Conservation (phyloP, 2,329 filamentous ascomycete species). For the Aquanectria penicillioides region DNA sequence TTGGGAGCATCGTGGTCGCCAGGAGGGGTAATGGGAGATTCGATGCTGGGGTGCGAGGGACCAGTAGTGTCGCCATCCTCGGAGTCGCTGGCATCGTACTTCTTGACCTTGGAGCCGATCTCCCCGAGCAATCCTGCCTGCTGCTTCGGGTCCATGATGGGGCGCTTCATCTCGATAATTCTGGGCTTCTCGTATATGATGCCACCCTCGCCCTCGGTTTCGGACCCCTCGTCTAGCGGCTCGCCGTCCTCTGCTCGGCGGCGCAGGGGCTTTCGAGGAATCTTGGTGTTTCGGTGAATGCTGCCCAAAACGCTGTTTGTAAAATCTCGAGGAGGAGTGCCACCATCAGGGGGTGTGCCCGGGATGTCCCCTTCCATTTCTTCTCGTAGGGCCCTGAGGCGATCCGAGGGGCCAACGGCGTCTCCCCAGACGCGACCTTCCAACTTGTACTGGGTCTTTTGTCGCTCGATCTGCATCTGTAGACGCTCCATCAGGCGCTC, state of each 20-base stretch:
- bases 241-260: slow-evolving; percentile 50
- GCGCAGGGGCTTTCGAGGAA: slow-evolving; percentile 64
- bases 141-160: slow-evolving; percentile 71
- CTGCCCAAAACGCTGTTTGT: slow-evolving; percentile 79
- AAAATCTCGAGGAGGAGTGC: slow-evolving; percentile 69
- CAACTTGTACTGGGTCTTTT: slow-evolving; percentile 97
- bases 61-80: slow-evolving; percentile 78
- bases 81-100: slow-evolving; percentile 77
- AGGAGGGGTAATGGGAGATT: slow-evolving; percentile 75
- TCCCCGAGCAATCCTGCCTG: slow-evolving; percentile 74
- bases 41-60: slow-evolving; percentile 78
- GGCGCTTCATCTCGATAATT: slow-evolving; percentile 81
- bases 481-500: slow-evolving; percentile 92
- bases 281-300: slow-evolving; percentile 70
- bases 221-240: slow-evolving; percentile 61
- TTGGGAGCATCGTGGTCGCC: slow-evolving; percentile 69
- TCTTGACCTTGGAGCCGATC: slow-evolving; percentile 80
- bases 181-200: slow-evolving; percentile 79
- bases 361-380: slow-evolving; percentile 80
- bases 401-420: slow-evolving; percentile 84
- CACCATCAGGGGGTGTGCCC: slow-evolving; percentile 59
- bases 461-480: slow-evolving; percentile 93
- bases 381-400: slow-evolving; percentile 89
- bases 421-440: slow-evolving; percentile 93
- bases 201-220: slow-evolving; percentile 58